Percentiles rank a stretch among this genome's conserved stretches.
Evolutionary conservation across 345 rosid genomes (phyloP).

Genomic region (Dovyalis caffra): DNA sequence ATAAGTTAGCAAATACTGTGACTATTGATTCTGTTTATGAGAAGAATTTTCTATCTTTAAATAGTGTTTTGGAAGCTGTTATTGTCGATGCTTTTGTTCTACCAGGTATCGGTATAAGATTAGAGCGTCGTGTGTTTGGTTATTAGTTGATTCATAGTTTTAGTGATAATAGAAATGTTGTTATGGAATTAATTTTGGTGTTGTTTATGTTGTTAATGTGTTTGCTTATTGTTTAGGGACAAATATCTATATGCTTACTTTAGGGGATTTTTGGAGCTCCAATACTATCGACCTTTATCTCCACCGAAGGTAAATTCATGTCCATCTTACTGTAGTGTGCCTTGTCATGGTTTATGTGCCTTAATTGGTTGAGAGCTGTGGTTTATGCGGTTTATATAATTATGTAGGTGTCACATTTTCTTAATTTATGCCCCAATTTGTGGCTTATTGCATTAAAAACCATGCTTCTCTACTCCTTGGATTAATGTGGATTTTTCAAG

Average conservation of each 20-base stretch:
- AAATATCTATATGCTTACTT: constrained; percentile 80
- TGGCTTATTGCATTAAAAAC: too few species aligned
- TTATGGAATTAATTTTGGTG: constrained; percentile 7
- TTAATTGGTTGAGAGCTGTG: too few species aligned
- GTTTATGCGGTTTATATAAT: too few species aligned
- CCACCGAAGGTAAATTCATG: constrained; percentile 59
- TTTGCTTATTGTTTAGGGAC: constrained; percentile 64
- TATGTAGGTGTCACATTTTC: too few species aligned
- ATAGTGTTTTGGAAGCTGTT: constrained; percentile 77
- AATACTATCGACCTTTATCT: constrained; percentile 87
- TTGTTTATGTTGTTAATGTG: too few species aligned
- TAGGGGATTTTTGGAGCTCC: constrained; percentile 97
- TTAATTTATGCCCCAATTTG: too few species aligned
- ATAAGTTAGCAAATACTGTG: constrained; percentile 66
- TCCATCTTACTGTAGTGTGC: not conserved
- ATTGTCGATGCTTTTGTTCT: constrained; percentile 63
- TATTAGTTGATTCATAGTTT: not conserved
- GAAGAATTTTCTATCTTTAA: constrained; percentile 74
- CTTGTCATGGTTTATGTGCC: too few species aligned
- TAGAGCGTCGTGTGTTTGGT: not conserved
- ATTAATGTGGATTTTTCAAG: not conserved
- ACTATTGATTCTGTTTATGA: constrained; percentile 76
- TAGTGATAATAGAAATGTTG: not conserved
- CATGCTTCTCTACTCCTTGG: too few species aligned
- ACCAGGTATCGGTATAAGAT: constrained; percentile 43